A percentile compares a stretch with the other conserved stretches of the same genome.
phyloP scores from a whole-genome alignment of 2,329 filamentous ascomycete genomes.

The Ophiostoma fasciatum region DNA sequence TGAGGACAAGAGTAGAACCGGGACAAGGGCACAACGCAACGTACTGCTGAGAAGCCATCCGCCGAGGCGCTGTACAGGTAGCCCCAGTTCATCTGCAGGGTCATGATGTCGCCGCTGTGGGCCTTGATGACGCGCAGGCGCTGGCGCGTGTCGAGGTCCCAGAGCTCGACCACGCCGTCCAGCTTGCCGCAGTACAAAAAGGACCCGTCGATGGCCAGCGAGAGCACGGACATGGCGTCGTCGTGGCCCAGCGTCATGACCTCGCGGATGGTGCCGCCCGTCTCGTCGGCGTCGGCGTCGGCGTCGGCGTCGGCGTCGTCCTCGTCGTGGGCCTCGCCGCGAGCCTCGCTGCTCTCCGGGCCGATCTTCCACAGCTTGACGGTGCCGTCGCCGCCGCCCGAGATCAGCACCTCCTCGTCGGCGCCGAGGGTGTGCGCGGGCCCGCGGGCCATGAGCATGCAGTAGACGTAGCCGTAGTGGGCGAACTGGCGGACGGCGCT shows the following conservation, averaged over 20 bases:
- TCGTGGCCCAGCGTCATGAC: conserved; percentile 50
- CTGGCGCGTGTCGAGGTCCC: conserved; percentile 92
- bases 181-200: conserved; percentile 87
- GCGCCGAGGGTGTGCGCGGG: conserved; percentile 50
- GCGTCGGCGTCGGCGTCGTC: conserved; percentile 30
- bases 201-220: conserved; percentile 72
- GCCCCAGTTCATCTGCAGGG: conserved; percentile 71
- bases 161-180: conserved; percentile 80
- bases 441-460: conserved; percentile 75
- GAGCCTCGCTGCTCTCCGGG: conserved; percentile 1
- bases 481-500: conserved; percentile 77
- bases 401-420: conserved; percentile 71
- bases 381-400: conserved; percentile 82
- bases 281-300: conserved; percentile 32
- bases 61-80: conserved; percentile 79
- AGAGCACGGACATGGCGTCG: conserved; percentile 52
- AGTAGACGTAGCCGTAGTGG: conserved; percentile 91
- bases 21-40: conserved; percentile 14
- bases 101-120: conserved; percentile 69
- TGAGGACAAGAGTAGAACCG: neutral
- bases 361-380: conserved; percentile 82
- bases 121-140: conserved; percentile 74
- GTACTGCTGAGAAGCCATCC: conserved; percentile 72
- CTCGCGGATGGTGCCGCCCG: conserved; percentile 49
- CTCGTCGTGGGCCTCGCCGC: conserved; percentile 21